Conservation (phyloP, 2,329 filamentous ascomycete species). For the Bipolaris cookei region DNA sequence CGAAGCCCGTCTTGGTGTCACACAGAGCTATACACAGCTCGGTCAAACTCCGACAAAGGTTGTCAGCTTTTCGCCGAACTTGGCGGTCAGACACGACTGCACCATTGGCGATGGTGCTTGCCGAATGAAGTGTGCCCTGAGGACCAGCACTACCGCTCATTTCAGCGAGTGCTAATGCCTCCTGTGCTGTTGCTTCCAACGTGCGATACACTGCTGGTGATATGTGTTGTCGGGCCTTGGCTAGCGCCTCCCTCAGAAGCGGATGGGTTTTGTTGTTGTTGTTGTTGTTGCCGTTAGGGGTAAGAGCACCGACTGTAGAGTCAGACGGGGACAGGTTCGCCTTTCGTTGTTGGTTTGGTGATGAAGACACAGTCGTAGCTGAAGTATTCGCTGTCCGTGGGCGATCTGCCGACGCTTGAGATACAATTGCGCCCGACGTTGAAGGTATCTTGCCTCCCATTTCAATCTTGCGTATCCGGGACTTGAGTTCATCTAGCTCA, state of each 20-base stretch:
- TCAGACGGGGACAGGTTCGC: slow-evolving; percentile 52
- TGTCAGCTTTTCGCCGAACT: slow-evolving; percentile 87
- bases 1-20: slow-evolving; percentile 44
- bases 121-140: slow-evolving; percentile 65
- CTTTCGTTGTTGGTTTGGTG: slow-evolving; percentile 74
- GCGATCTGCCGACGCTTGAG: slow-evolving; percentile 75
- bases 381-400: slow-evolving; percentile 91
- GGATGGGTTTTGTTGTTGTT: slow-evolving; percentile 73
- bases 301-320: slow-evolving; percentile 54
- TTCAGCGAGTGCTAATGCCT: slow-evolving; percentile 78
- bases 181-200: slow-evolving; percentile 79
- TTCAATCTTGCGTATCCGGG: slow-evolving; percentile 87
- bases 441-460: slow-evolving; percentile 85
- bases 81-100: slow-evolving; percentile 75
- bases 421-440: slow-evolving; percentile 74
- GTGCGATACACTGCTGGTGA: slow-evolving; percentile 75
- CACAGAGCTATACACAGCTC: slow-evolving; percentile 85
- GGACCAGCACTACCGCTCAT: slow-evolving; percentile 78
- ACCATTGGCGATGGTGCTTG: slow-evolving; percentile 68
- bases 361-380: slow-evolving; percentile 87
- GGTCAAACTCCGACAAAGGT: slow-evolving; percentile 88
- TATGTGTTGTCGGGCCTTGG: slow-evolving; percentile 75
- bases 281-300: slow-evolving; percentile 61
- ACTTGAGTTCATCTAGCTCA: slow-evolving; percentile 93
- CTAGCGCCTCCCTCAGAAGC: slow-evolving; percentile 78